phyloP scores from a whole-genome alignment of 139 green algal genomes.

The Auxenochlorella protothecoides region DNA sequence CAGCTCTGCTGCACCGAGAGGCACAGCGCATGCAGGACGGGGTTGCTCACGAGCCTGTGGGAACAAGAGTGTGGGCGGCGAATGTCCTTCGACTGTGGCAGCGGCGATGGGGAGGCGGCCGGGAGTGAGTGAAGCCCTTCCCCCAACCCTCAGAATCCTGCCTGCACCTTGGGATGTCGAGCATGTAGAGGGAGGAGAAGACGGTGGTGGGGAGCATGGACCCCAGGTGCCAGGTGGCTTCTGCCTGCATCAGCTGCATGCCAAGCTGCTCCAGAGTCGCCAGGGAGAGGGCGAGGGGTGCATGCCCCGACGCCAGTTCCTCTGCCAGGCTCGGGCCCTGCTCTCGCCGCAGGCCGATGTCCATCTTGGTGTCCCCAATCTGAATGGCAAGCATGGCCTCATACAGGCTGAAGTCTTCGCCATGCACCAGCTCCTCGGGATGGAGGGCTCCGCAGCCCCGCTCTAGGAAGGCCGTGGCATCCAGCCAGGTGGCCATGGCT shows the following conservation, averaged over 20 bases:
- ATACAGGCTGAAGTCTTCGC: slow-evolving; percentile 70
- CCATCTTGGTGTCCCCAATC: slow-evolving; percentile 83
- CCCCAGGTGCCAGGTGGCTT: slow-evolving; percentile 65
- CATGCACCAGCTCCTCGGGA: slow-evolving; percentile 64
- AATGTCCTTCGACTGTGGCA: not conserved
- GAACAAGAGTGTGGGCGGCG: no score
- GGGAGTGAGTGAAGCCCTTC: not conserved
- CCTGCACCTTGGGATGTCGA: slow-evolving; percentile 43
- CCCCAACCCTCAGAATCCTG: not conserved
- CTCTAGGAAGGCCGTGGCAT: slow-evolving; percentile 20
- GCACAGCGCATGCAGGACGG: slow-evolving; percentile 54
- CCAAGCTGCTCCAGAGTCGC: slow-evolving; percentile 32
- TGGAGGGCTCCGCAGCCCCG: slow-evolving; percentile 26
- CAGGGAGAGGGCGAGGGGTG: slow-evolving; percentile 27
- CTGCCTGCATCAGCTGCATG: slow-evolving; percentile 42
- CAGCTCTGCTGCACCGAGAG: slow-evolving; percentile 36
- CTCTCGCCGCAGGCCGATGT: slow-evolving; percentile 45
- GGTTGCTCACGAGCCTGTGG: slow-evolving; percentile 26
- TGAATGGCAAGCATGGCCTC: slow-evolving; percentile 86
- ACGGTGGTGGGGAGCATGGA: slow-evolving; percentile 66
- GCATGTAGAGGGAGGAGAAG: slow-evolving; percentile 78
- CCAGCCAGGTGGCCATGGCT: slow-evolving; percentile 10
- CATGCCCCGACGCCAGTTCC: slow-evolving; percentile 32
- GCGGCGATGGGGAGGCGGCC: not conserved
- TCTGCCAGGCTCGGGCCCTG: slow-evolving; percentile 10